These are phyloP conservation scores for Calonectria leucothoes DNA, from an alignment of 2,329 filamentous ascomycete genomes.

Conservation along the genomic window DNA sequence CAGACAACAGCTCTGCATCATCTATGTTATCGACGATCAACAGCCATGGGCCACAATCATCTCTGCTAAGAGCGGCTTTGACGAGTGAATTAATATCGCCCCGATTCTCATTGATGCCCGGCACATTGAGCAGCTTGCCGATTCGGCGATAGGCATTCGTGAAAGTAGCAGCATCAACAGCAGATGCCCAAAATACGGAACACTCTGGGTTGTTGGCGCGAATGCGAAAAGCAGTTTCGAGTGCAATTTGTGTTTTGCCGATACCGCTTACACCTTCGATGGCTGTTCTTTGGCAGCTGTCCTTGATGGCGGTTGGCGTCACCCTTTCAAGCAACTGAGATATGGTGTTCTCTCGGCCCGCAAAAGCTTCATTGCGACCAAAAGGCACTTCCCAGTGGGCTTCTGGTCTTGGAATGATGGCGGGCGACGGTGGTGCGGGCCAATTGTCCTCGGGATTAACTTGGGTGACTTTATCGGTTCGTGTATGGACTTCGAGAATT, in stretches of 20 bases:
- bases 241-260: constrained; percentile 53
- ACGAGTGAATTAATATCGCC: constrained; percentile 51
- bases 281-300: constrained; percentile 6
- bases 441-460: no score
- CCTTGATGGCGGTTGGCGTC: not conserved
- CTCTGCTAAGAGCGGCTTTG: constrained; percentile 45
- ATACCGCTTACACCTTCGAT: constrained; percentile 49
- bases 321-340: constrained; percentile 11
- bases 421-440: not conserved
- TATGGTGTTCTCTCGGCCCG: constrained; percentile 32
- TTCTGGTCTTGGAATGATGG: not conserved
- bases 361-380: constrained; percentile 39
- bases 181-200: constrained; percentile 56
- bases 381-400: constrained; percentile 33
- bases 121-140: constrained; percentile 41
- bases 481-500: not conserved
- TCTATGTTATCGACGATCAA: constrained; percentile 60
- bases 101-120: constrained; percentile 46
- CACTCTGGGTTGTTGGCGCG: constrained; percentile 40
- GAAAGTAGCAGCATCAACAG: constrained; percentile 41
- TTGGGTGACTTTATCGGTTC: not conserved
- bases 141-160: constrained; percentile 50
- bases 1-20: constrained; percentile 47
- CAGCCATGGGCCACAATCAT: constrained; percentile 48
- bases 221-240: constrained; percentile 47